These are phyloP conservation scores for Auriscalpium microsporum DNA, from an alignment of 768 basidiomycete genomes.

Conservation along the genomic window DNA sequence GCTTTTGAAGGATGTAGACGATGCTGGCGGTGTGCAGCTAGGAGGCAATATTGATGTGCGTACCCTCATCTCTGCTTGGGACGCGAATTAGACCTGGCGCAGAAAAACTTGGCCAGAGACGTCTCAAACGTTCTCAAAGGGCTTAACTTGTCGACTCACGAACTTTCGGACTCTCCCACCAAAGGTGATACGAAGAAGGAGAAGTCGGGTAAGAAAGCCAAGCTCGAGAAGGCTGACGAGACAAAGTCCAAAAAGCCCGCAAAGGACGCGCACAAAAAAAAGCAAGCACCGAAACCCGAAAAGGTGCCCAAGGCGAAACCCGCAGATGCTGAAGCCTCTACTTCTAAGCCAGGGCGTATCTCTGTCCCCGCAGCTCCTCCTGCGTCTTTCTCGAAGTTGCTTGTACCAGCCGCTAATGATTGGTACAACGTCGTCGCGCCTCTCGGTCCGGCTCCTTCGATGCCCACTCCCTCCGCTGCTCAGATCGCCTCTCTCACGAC, in stretches of 20 bases:
- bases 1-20: constrained; percentile 33
- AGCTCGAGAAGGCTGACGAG: background rate
- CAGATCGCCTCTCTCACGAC: constrained; percentile 37
- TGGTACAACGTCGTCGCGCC: constrained; percentile 50
- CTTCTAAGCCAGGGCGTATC: too few relatives aligned
- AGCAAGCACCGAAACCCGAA: too few relatives aligned
- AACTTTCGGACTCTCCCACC: background rate
- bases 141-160: constrained; percentile 8
- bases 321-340: too few relatives aligned
- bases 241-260: background rate
- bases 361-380: too few relatives aligned
- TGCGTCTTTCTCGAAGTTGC: constrained; percentile 14
- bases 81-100: background rate
- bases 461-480: constrained; percentile 30
- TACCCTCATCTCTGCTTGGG: background rate
- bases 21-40: constrained; percentile 20
- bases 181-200: background rate
- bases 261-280: background rate
- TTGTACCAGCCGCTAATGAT: constrained; percentile 31
- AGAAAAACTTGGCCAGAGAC: constrained; percentile 38
- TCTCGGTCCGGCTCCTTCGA: constrained; percentile 18
- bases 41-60: constrained; percentile 21
- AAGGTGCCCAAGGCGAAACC: too few relatives aligned
- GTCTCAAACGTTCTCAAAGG: constrained; percentile 38
- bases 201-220: background rate